Base-by-base conservation (phyloP, 768 basidiomycete genomes). In the Hirschioporus abietinus region DNA sequence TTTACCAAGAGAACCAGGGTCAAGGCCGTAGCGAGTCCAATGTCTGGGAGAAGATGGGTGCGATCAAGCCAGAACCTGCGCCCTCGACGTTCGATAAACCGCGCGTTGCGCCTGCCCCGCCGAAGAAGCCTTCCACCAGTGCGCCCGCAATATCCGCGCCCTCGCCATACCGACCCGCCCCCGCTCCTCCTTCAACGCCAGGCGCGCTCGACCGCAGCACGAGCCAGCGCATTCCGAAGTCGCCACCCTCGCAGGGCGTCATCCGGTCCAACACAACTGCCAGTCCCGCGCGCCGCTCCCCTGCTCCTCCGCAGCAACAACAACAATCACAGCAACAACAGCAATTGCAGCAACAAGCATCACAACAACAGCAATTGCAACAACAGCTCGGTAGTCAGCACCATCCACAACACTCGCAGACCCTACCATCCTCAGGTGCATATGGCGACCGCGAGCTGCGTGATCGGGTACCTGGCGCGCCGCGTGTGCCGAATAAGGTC, bases 1-100 rank as follows among this genome's bases (percentile, higher is more conserved):
- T 99, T 79, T 99, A 97, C 77, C 96, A 99, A 73, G 92, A 95
- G 77, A 87, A 90, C 35, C 84, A 88, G 68, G 85, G 86, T 67
- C 25, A 76, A 71, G n/a, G 69, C 66, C 57, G 72, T 68, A 66
- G 69, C 67, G 67, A 74, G 72, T 63, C 35, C 35, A 89, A 89
- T 72, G 88, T 88, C 35, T 95, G 92, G 92, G 92, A 91, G 77
- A 95, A 94, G 82, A 84, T 93, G 77, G 90, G 88, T 17, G 81
- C 84, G 15, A 82, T 87, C 70, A 84, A 73, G 66, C 67, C 17
- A 7, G 35, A 36, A 7, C 35, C 35, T 15, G 7, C 35, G 35
- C 35, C 35, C 7, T 64, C 64, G 30, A 52, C 30, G 30, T 36
- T 36, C 35, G 35, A 36, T 8, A 42, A 67, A 25, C 67, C 25